Base-by-base conservation (phyloP, 2,329 filamentous ascomycete genomes). In the Hymenoscyphus fructigenus region DNA sequence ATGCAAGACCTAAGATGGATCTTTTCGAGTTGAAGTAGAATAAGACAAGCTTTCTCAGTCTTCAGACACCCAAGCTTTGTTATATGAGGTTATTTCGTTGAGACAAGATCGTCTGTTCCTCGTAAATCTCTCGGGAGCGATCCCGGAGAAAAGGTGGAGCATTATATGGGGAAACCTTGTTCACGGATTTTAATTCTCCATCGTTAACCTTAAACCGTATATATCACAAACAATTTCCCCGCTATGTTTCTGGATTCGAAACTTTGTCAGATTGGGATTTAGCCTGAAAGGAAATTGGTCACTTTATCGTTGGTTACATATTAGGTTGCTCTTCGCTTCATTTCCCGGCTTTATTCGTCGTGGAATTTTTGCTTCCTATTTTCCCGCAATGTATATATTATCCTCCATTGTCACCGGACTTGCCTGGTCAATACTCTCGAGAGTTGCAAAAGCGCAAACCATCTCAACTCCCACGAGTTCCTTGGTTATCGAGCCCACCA, bases 101-200 rank as follows among this genome's bases (percentile, higher is more conserved):
- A 53, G 7, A 14, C 23, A 53, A 10, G 9, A 53, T 26, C 20
- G 14, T 23, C 20, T 0, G 47, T 12, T 5, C 20, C 3, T 23
- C 23, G 6, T 12, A 26, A 26, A 14, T n/a, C 23, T 12, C 47
- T 2, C 20, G 5, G n/a, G 20, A 3, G n/a, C n/a, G 44, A 50
- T 20, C 23, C 44, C 23, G n/a, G n/a, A 50, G 9, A 26, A 23
- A 50, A 20, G 5, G 20, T 53, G 47, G 47, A 23, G 23, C 47
- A 5, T 14, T 53, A 26, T 23, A 53, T 23, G 10, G 47, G 47
- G 47, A 26, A 20, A 53, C 47, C 47, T 26, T 53, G 47, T 53
- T 38, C 20, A 53, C 47, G 47, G 47, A 53, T 26, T 53, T 53
- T 53, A 53, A 53, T 53, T 53, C 47, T 53, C 47, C 47, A 53